Evolutionary conservation across 768 basidiomycete genomes (phyloP), one percentile per base, ranked within the genome.

Genomic region (Austroboletus eburneus): DNA sequence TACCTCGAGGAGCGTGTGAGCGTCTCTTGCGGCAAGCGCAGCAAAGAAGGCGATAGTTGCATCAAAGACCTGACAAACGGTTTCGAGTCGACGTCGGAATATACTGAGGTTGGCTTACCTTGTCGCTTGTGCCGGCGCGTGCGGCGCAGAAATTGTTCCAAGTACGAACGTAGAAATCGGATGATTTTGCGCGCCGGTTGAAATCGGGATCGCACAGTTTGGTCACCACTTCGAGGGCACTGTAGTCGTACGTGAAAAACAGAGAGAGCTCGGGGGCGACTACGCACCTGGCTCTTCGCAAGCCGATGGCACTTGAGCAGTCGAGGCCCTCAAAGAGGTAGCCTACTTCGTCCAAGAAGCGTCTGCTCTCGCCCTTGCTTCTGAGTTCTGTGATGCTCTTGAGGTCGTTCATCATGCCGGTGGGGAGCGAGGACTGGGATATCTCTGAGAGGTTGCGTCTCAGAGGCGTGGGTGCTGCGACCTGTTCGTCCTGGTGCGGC

Each of bases 301-400:
- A 71, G 2, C 76, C 73, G 38, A 81, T 56, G 9, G 74, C 71
- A 14, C 73, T 75, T 14, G 70, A 69, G 9, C 64, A 55, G 22
- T 80, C 78, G 65, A 91, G 75, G 1, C 90, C 87, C 63, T 92
- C 90, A 50, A 91, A 85, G 5, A 91, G 66, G 65, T 91, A 92
- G 0, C 90, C 90, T 3, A 90, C 77, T 57, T 91, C 89, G 50
- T 92, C 90, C 35, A 90, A 63, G 58, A 91, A 91, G 14, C 87
- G 71, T 51, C 89, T 72, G 44, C 74, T 82, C 66, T 91, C 87
- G 12, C 90, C 90, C 61, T 87, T 87, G 57, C 78, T 85, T 46
- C 88, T 69, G 32, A 91, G 70, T 52, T 91, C 89, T 1, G 86
- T 85, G 36, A 91, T 87, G 49, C 85, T 88, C 65, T 85, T 85